These are phyloP conservation scores for Ceratocystis alfenasii DNA, from an alignment of 2,329 filamentous ascomycete genomes.

Conservation along the genomic window DNA sequence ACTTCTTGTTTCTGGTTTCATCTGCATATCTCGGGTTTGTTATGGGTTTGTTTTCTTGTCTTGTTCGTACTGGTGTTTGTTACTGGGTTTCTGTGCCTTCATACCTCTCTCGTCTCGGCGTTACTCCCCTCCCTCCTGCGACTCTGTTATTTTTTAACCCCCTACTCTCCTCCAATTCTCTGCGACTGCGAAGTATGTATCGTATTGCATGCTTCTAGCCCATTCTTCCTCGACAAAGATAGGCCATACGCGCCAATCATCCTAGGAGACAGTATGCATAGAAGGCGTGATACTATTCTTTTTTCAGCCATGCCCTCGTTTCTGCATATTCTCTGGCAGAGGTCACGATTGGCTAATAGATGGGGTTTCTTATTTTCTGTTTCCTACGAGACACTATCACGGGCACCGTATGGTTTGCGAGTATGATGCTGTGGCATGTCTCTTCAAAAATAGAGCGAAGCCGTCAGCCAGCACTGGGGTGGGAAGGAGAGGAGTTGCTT, in stretches of 20 bases:
- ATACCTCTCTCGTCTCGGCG: conserved; percentile 5
- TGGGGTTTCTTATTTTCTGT: conserved; percentile 24
- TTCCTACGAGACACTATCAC: not conserved
- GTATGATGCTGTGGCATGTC: not conserved
- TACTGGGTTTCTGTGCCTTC: conserved; percentile 13
- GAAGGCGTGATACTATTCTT: conserved; percentile 15
- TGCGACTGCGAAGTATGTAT: conserved; percentile 2
- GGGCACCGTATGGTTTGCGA: no score
- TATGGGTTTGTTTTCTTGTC: conserved; percentile 18
- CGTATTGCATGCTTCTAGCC: not conserved
- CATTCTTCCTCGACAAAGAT: conserved; percentile 1
- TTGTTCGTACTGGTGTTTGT: conserved; percentile 12
- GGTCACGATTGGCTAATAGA: conserved; percentile 7
- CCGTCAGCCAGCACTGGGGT: not conserved
- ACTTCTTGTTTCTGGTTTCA: conserved; percentile 21
- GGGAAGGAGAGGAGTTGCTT: not conserved
- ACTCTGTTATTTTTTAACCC: conserved; percentile 1
- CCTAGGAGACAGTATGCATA: conserved; percentile 11
- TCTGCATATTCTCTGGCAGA: conserved; percentile 11
- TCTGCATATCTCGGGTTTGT: conserved; percentile 22
- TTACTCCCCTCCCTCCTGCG: conserved; percentile 6
- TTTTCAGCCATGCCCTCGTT: conserved; percentile 9
- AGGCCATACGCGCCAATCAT: not conserved
- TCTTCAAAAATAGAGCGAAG: not conserved
- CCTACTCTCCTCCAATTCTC: not conserved